These are phyloP conservation scores for Rubia peregrina DNA, from an alignment of 305 asterid species.

Conservation along the genomic window DNA sequence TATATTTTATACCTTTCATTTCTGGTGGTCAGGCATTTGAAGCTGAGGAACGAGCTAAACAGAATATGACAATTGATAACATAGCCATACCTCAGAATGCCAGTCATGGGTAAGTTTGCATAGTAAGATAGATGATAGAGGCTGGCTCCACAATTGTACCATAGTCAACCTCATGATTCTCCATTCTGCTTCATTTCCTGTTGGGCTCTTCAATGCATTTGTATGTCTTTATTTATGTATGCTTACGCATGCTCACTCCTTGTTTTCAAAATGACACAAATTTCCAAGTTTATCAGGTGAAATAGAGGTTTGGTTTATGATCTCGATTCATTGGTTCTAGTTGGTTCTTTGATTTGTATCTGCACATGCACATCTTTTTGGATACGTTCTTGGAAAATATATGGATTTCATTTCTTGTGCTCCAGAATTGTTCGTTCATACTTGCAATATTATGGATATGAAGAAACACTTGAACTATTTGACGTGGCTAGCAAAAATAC, in stretches of 20 bases:
- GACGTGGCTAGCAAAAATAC: conserved; percentile 62
- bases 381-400: background rate
- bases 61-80: conserved; percentile 50
- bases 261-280: background rate
- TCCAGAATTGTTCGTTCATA: conserved; percentile 80
- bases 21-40: conserved; percentile 61
- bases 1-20: background rate
- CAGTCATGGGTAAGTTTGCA: conserved; percentile 67
- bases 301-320: background rate
- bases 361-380: background rate
- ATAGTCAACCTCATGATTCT: background rate
- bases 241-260: background rate
- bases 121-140: background rate
- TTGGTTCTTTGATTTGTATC: background rate
- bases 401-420: conserved; percentile 17
- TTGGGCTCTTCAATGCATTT: background rate
- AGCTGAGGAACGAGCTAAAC: conserved; percentile 74
- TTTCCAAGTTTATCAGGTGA: background rate
- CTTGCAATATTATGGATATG: conserved; percentile 88
- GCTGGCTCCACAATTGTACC: background rate
- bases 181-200: background rate
- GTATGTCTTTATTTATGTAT: background rate
- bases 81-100: conserved; percentile 62
- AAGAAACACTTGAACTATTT: conserved; percentile 62
- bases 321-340: background rate